These are phyloP conservation scores for Boletus tylopilopsis DNA, from an alignment of 768 basidiomycete species.

Conservation along the genomic window DNA sequence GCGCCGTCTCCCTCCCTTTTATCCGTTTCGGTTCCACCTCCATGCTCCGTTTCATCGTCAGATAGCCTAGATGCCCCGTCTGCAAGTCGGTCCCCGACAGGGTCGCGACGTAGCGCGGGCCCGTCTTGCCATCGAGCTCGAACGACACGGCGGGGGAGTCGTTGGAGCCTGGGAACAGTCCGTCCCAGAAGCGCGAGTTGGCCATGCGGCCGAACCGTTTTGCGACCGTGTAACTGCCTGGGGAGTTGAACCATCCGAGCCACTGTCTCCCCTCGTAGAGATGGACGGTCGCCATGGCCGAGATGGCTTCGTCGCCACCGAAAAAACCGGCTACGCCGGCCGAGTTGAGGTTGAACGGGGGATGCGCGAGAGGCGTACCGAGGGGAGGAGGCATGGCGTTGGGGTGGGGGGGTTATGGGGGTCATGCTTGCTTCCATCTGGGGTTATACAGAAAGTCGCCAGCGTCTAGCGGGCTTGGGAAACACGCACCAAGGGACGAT, in stretches of 20 bases:
- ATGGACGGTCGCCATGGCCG: constrained; percentile 33
- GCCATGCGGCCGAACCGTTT: constrained; percentile 32
- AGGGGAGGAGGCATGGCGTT: constrained; percentile 15
- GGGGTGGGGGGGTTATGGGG: no score
- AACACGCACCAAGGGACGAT: no score
- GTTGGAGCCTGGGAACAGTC: constrained; percentile 29
- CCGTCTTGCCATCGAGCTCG: constrained; percentile 26
- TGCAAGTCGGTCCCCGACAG: constrained; percentile 27
- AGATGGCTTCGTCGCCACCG: constrained; percentile 35
- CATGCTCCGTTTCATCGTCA: constrained; percentile 19
- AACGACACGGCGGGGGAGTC: constrained; percentile 26
- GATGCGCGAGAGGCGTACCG: constrained; percentile 1
- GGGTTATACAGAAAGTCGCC: no score
- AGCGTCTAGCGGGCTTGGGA: no score
- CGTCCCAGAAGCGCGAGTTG: constrained; percentile 30
- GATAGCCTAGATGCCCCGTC: constrained; percentile 26
- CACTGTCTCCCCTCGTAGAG: constrained; percentile 28
- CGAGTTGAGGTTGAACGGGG: constrained; percentile 23
- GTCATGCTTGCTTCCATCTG: background rate
- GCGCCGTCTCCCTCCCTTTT: constrained; percentile 7
- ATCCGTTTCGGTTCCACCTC: background rate
- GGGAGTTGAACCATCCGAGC: constrained; percentile 36
- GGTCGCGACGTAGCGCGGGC: constrained; percentile 25
- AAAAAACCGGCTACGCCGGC: constrained; percentile 35
- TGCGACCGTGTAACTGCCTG: constrained; percentile 32